A percentile compares a stretch with the other conserved stretches of the same genome.
Conservation (phyloP, 179 eudicot species). For the Beta corolliflora region DNA sequence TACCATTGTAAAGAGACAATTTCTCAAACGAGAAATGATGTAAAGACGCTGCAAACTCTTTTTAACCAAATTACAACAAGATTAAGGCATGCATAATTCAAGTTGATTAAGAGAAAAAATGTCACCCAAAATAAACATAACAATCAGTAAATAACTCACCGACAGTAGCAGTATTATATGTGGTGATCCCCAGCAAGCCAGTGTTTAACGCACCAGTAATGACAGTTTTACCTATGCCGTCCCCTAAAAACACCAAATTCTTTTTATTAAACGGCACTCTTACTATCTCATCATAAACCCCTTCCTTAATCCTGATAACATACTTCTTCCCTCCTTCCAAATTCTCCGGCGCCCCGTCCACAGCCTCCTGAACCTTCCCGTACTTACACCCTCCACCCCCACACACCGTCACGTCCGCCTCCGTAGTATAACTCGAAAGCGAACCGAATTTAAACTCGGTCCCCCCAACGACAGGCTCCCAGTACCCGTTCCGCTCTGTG, state of each 20-base stretch:
- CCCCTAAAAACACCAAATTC: conserved; percentile 85
- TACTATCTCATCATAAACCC: conserved; percentile 79
- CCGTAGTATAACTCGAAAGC: conserved; percentile 1
- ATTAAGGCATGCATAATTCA: background rate
- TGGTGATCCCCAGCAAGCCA: conserved; percentile 64
- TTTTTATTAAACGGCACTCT: conserved; percentile 69
- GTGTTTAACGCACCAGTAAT: conserved; percentile 67
- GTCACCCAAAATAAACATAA: too few relatives aligned
- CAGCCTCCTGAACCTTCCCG: conserved; percentile 74
- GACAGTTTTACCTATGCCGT: conserved; percentile 86
- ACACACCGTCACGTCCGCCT: conserved; percentile 61
- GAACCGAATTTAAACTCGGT: conserved; percentile 18
- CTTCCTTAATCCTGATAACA: conserved; percentile 72
- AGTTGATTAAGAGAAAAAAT: background rate
- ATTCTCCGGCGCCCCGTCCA: conserved; percentile 58
- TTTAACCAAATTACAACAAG: background rate
- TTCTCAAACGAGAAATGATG: background rate
- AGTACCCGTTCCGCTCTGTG: conserved; percentile 84
- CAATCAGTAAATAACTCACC: conserved; percentile 42
- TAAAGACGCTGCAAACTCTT: background rate
- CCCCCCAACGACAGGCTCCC: conserved; percentile 48
- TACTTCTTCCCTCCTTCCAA: conserved; percentile 36
- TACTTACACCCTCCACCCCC: conserved; percentile 42
- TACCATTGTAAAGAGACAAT: background rate
- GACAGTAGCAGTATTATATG: conserved; percentile 80